Conservation (phyloP, 192 early-diverging fungal species). For the Mortierella hygrophila region DNA sequence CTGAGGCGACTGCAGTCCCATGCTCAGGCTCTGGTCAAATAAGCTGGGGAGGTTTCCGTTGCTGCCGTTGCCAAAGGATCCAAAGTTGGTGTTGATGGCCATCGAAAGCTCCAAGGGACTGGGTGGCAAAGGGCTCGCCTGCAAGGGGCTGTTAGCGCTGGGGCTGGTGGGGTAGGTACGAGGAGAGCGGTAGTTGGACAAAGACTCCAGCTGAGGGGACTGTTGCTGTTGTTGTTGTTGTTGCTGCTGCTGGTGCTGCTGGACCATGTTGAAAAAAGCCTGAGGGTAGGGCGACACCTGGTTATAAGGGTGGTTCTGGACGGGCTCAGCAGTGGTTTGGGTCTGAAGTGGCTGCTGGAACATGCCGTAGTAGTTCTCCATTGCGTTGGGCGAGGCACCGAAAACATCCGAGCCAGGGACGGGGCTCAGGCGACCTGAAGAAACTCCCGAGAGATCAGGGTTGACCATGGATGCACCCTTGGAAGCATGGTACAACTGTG, state of each 20-base stretch:
- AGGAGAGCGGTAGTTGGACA: constrained; percentile 24
- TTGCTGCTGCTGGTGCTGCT: constrained; percentile 14
- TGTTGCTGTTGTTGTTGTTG: constrained; percentile 4
- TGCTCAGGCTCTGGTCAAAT: constrained; percentile 34
- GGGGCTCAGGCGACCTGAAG: constrained; percentile 30
- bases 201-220: constrained; percentile 3
- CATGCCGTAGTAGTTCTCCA: constrained; percentile 13
- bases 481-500: background rate
- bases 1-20: constrained; percentile 17
- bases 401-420: constrained; percentile 9
- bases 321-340: constrained; percentile 2
- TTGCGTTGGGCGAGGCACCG: background rate
- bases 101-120: constrained; percentile 46
- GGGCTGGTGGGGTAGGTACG: constrained; percentile 19
- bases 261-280: constrained; percentile 14
- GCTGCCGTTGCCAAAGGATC: constrained; percentile 13
- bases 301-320: constrained; percentile 32
- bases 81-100: constrained; percentile 28
- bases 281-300: constrained; percentile 46
- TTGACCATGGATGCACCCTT: background rate
- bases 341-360: constrained; percentile 19
- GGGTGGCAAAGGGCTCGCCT: constrained; percentile 40
- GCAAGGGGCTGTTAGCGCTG: constrained; percentile 32
- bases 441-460: background rate
- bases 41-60: constrained; percentile 36